Base-by-base conservation (phyloP, 805 yeast species). In the Candida xiaguanensis region DNA sequence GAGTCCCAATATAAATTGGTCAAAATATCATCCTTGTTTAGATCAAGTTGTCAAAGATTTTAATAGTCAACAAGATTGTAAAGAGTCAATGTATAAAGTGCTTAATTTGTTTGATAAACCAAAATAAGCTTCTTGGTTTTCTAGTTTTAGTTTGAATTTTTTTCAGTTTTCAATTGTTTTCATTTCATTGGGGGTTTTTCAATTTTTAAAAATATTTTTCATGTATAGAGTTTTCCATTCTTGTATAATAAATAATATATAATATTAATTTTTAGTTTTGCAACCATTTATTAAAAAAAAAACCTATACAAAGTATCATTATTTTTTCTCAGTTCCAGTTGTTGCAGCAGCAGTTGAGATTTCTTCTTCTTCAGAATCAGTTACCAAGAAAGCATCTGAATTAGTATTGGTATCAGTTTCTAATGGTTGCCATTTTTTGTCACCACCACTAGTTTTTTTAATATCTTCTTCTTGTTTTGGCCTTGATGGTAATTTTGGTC, bases 301-400 rank as follows among this genome's bases (percentile, higher is more conserved):
- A n/a, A n/a, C n/a, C n/a, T n/a, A n/a, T 22, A 8, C 13, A 16
- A 19, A 31, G 8, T 13, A n/a, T 31, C 24, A 32, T 30, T 42
- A 42, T 34, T 34, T 42, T 42, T 42, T 41, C 28, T 24, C 30
- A 11, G 33, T 26, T 19, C 27, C 42, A 17, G 35, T 26, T 7
- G 38, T 39, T 7, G 32, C 38, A 15, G 37, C 41, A 22, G 31
- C 35, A 15, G 41, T 38, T 15, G 32, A 17, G 12, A 19, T 13
- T 13, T 30, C 40, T 16, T 47, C 48, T 23, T 68, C 74, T 41
- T 68, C 74, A 49, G 64, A 59, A 41, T 68, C 74, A 23, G 70
- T 65, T 27, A 68, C 70, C 47, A 67, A 55, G 40, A 68, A 68
- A 1, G 74, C 72, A 50, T 68, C 73, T 3, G 65, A 52, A 34